These are phyloP conservation scores for Tuber magnatum DNA, from an alignment of 495 filamentous ascomycete genomes.

Conservation along the genomic window DNA sequence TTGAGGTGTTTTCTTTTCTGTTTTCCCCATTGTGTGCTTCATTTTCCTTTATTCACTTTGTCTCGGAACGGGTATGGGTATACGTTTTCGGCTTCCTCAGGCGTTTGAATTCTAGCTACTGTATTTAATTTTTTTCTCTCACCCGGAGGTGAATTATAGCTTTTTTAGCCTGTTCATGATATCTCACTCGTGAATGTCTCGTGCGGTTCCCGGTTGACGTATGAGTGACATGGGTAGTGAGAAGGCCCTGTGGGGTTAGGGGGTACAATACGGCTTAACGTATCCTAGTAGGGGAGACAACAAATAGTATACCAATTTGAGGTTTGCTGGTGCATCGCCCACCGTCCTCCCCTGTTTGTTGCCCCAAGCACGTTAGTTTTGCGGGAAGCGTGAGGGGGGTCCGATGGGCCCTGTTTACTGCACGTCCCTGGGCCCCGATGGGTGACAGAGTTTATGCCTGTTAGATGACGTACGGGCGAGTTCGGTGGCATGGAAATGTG, in stretches of 20 bases:
- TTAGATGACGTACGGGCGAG: too few relatives aligned
- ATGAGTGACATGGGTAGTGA: background rate
- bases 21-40: background rate
- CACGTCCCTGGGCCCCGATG: too few relatives aligned
- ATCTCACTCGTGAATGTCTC: background rate
- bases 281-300: background rate
- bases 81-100: background rate
- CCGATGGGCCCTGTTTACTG: too few relatives aligned
- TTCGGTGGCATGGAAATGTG: too few relatives aligned
- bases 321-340: too few relatives aligned
- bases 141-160: background rate
- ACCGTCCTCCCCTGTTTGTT: too few relatives aligned
- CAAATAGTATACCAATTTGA: too few relatives aligned
- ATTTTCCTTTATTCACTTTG: background rate
- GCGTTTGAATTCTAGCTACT: conserved; percentile 1
- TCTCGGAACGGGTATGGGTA: background rate
- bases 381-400: too few relatives aligned
- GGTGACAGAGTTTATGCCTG: too few relatives aligned
- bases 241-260: background rate
- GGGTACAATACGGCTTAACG: background rate
- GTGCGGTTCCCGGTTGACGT: background rate
- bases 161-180: background rate
- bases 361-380: too few relatives aligned
- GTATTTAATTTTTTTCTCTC: background rate
- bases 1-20: background rate